Conservation (phyloP, 202 grass and related monocot genomes). For the Digitaria exilis region DNA sequence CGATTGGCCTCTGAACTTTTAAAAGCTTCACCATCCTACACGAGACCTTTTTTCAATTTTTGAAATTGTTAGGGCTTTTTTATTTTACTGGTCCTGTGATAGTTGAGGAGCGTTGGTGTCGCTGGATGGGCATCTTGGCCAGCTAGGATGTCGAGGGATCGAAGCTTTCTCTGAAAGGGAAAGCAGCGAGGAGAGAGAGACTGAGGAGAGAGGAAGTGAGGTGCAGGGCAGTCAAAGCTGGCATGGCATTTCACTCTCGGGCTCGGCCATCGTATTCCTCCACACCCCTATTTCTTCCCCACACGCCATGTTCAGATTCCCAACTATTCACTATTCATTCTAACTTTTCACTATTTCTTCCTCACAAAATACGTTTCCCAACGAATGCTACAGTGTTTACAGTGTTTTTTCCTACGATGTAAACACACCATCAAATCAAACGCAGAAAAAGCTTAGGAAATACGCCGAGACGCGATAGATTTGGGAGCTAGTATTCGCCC, state of each 20-base stretch:
- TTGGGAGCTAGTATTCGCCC: conserved; percentile 29
- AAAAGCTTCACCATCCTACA: conserved; percentile 44
- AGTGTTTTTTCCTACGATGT: no score
- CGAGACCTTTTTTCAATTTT: conserved; percentile 28
- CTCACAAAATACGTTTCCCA: no score
- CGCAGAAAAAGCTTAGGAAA: conserved; percentile 44
- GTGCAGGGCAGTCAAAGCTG: conserved; percentile 70
- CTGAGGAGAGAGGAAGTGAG: conserved; percentile 5
- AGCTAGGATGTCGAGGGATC: conserved; percentile 81
- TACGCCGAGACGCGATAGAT: conserved; percentile 32
- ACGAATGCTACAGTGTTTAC: no score
- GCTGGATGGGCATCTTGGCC: conserved; percentile 81
- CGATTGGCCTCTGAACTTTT: conserved; percentile 38
- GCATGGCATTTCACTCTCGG: conserved; percentile 43
- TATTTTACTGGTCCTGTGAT: not conserved
- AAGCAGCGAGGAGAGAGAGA: conserved; percentile 40
- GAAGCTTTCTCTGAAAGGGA: conserved; percentile 89
- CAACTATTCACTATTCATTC: no score
- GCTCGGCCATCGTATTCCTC: conserved; percentile 38
- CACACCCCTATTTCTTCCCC: conserved; percentile 16
- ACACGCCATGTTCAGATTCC: no score
- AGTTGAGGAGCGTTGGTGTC: conserved; percentile 17
- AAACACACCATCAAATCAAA: conserved; percentile 54
- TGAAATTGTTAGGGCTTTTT: conserved; percentile 5
- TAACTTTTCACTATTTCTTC: no score